A percentile compares a stretch with the other conserved stretches of the same genome.
Evolutionary conservation across 345 rosid species (phyloP).

Genomic region (Firmiana major): DNA sequence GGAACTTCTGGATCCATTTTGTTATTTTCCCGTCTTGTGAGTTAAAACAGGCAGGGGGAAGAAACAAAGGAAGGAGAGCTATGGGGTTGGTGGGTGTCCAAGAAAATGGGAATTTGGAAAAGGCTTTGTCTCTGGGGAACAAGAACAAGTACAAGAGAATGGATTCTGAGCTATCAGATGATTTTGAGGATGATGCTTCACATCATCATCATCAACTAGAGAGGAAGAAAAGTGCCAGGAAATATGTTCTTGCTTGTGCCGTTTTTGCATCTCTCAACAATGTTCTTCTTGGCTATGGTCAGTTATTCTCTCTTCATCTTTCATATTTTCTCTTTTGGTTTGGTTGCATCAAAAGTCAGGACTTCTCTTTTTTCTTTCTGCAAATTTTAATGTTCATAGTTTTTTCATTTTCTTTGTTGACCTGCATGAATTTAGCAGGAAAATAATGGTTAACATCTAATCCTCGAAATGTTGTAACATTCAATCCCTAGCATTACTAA

Average conservation of each 20-base stretch:
- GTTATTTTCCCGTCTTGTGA: neutral
- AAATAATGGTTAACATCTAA: neutral
- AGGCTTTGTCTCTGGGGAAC: constrained; percentile 40
- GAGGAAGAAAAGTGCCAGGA: constrained; percentile 40
- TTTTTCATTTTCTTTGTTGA: neutral
- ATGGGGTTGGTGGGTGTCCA: constrained; percentile 52
- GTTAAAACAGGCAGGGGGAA: neutral
- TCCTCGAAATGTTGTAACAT: neutral
- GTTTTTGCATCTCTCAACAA: constrained; percentile 81
- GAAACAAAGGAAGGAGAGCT: neutral
- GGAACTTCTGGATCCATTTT: constrained; percentile 9
- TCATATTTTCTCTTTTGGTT: neutral
- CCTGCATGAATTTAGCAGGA: neutral
- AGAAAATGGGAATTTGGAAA: constrained; percentile 44
- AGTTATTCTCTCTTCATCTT: constrained; percentile 6
- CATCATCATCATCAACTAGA: constrained; percentile 28
- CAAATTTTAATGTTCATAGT: constrained; percentile 11
- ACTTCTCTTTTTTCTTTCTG: neutral
- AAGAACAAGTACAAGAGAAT: constrained; percentile 79
- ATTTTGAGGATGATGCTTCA: constrained; percentile 26
- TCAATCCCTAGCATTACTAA: neutral
- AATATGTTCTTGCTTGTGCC: constrained; percentile 72
- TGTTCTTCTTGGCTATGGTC: constrained; percentile 94
- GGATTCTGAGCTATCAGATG: constrained; percentile 47
- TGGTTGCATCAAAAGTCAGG: neutral